phyloP scores from a whole-genome alignment of 768 basidiomycete genomes.

The Crassisporium funariophilum region DNA sequence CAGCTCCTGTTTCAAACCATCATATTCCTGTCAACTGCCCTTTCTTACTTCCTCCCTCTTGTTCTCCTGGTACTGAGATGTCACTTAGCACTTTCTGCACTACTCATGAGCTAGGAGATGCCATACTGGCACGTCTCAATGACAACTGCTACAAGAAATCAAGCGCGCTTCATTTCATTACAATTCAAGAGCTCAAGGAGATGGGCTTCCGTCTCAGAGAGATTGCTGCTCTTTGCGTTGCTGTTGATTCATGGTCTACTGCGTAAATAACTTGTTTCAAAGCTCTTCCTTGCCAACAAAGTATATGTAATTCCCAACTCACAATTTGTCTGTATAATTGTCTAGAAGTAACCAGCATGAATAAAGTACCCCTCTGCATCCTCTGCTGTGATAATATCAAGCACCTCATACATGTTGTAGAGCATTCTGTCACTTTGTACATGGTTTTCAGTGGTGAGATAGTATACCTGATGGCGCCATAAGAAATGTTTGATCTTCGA shows the following conservation, averaged over 20 bases:
- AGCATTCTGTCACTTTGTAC: constrained; percentile 2
- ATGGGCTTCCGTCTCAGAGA: constrained; percentile 16
- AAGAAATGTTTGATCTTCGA: constrained; percentile 9
- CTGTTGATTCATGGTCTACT: constrained; percentile 2
- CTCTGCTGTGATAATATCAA: constrained; percentile 3
- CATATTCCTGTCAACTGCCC: background rate
- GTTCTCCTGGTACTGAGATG: background rate
- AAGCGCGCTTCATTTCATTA: constrained; percentile 8
- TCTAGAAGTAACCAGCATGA: constrained; percentile 10
- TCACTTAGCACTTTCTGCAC: background rate
- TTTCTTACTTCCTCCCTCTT: background rate
- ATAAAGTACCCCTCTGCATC: constrained; percentile 10
- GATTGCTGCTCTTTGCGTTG: constrained; percentile 13
- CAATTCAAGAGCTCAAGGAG: constrained; percentile 13
- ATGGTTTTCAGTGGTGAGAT: background rate
- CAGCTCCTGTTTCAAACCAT: background rate
- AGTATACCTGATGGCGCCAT: background rate
- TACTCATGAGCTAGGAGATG: background rate
- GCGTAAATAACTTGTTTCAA: background rate
- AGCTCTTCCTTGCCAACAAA: background rate
- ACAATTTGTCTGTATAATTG: background rate
- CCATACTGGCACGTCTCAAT: background rate
- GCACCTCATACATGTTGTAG: constrained; percentile 4
- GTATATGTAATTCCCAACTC: background rate
- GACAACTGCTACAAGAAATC: constrained; percentile 7